Percentiles rank a stretch among this genome's conserved stretches.
These are phyloP conservation scores for Stachybotrys chlorohalonatus DNA, from an alignment of 2,329 filamentous ascomycete genomes.

Conservation along the genomic window DNA sequence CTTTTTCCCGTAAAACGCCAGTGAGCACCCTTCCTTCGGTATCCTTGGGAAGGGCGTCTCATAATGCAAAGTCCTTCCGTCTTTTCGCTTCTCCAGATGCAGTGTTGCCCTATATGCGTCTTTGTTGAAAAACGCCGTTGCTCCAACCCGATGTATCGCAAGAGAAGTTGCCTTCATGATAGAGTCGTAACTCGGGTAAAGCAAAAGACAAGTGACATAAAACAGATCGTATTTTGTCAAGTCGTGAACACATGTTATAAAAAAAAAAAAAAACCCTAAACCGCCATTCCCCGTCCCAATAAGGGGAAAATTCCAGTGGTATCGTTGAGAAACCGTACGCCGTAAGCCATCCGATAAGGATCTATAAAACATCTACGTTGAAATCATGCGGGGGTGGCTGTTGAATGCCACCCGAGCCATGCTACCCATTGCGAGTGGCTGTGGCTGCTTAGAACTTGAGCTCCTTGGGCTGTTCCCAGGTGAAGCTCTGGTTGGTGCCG, in stretches of 20 bases:
- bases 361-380: slow-evolving; percentile 27
- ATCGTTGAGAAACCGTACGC: slow-evolving; percentile 39
- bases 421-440: slow-evolving; percentile 1
- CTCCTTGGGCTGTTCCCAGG: slow-evolving; percentile 95
- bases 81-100: slow-evolving; percentile 25
- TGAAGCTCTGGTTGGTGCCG: slow-evolving; percentile 90
- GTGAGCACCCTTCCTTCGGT: slow-evolving; percentile 21
- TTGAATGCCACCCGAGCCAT: slow-evolving; percentile 28
- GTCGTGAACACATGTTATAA: not conserved
- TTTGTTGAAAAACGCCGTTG: slow-evolving; percentile 40
- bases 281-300: slow-evolving; percentile 15
- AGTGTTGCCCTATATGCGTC: slow-evolving; percentile 24
- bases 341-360: slow-evolving; percentile 27
- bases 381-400: slow-evolving; percentile 24
- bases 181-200: slow-evolving; percentile 3
- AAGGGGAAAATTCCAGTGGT: slow-evolving; percentile 22
- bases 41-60: slow-evolving; percentile 27
- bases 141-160: slow-evolving; percentile 25
- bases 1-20: slow-evolving; percentile 33
- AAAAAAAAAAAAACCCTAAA: slow-evolving; percentile 4
- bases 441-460: slow-evolving; percentile 68
- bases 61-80: slow-evolving; percentile 27
- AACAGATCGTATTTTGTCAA: slow-evolving; percentile 6
- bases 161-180: slow-evolving; percentile 8
- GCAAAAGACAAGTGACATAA: slow-evolving; percentile 9